Evolutionary conservation across 805 yeast species (phyloP).

Genomic region (Torulaspora delbrueckii): DNA sequence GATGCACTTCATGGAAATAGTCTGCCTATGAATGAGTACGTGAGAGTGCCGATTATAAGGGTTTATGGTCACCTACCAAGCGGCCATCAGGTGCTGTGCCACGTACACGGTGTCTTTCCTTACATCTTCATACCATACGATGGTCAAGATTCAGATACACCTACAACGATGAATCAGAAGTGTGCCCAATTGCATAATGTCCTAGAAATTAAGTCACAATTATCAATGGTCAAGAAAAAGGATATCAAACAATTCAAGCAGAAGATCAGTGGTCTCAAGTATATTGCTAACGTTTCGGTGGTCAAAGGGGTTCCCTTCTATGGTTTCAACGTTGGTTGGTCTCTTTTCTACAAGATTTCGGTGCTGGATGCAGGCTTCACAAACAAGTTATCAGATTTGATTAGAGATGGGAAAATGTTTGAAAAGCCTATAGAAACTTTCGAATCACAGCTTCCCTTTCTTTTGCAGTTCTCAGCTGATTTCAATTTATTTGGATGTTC

Average conservation of each 20-base stretch:
- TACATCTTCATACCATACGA: slow-evolving; percentile 65
- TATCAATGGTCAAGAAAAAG: slow-evolving; percentile 34
- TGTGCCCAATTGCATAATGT: slow-evolving; percentile 39
- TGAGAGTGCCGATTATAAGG: slow-evolving; percentile 68
- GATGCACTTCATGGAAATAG: slow-evolving; percentile 42
- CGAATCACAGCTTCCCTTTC: slow-evolving; percentile 78
- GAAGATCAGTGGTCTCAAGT: slow-evolving; percentile 31
- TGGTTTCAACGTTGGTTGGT: slow-evolving; percentile 68
- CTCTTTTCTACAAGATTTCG: slow-evolving; percentile 62
- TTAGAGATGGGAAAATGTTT: slow-evolving; percentile 42
- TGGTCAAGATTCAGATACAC: slow-evolving; percentile 34
- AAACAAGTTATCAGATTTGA: slow-evolving; percentile 49
- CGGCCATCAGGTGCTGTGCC: slow-evolving; percentile 58
- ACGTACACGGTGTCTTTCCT: slow-evolving; percentile 82
- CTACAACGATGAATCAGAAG: slow-evolving; percentile 30
- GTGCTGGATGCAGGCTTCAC: slow-evolving; percentile 58
- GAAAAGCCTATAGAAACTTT: slow-evolving; percentile 45
- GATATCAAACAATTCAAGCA: slow-evolving; percentile 1
- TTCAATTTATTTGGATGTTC: slow-evolving; percentile 81
- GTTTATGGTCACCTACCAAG: slow-evolving; percentile 66
- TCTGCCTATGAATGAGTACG: slow-evolving; percentile 34
- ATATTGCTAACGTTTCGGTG: slow-evolving; percentile 54
- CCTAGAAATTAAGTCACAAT: slow-evolving; percentile 42
- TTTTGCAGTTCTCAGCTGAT: slow-evolving; percentile 75
- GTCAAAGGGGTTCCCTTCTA: slow-evolving; percentile 79